A percentile compares a stretch with the other conserved stretches of the same genome.
Evolutionary conservation across 495 filamentous ascomycete genomes (phyloP).

Genomic region (Neurospora pannonica): DNA sequence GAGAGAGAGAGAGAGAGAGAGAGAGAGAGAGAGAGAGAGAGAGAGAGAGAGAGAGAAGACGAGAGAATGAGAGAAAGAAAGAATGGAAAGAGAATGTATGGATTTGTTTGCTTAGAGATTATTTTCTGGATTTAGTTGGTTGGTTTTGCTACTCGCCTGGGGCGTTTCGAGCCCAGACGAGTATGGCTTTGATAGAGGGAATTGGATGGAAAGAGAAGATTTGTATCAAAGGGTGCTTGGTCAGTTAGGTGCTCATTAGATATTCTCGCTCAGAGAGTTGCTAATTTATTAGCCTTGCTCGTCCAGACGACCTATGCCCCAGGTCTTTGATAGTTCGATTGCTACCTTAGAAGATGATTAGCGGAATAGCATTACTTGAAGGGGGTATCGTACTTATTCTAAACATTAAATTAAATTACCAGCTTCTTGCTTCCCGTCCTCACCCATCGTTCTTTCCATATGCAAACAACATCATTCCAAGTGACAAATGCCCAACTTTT

Average conservation of each 20-base stretch:
- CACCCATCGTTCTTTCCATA: not conserved
- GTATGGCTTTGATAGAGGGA: not conserved
- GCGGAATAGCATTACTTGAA: not conserved
- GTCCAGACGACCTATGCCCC: not conserved
- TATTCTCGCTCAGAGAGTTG: not conserved
- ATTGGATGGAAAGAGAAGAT: not conserved
- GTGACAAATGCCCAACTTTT: not conserved
- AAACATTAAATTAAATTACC: not conserved
- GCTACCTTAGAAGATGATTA: not conserved
- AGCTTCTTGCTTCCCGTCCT: not conserved
- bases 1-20: no score
- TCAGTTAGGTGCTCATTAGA: not conserved
- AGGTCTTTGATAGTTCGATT: not conserved
- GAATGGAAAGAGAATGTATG: not conserved
- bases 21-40: not conserved
- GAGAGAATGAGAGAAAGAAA: not conserved
- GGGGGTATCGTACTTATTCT: not conserved
- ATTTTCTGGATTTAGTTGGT: not conserved
- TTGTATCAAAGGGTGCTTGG: not conserved
- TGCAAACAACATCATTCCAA: not conserved
- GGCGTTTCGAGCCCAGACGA: no score
- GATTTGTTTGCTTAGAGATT: not conserved
- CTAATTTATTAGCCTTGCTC: not conserved
- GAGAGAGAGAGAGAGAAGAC: not conserved
- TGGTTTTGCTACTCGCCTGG: no score